phyloP scores from a whole-genome alignment of 2,329 filamentous ascomycete genomes.

The Fusarium sp. region DNA sequence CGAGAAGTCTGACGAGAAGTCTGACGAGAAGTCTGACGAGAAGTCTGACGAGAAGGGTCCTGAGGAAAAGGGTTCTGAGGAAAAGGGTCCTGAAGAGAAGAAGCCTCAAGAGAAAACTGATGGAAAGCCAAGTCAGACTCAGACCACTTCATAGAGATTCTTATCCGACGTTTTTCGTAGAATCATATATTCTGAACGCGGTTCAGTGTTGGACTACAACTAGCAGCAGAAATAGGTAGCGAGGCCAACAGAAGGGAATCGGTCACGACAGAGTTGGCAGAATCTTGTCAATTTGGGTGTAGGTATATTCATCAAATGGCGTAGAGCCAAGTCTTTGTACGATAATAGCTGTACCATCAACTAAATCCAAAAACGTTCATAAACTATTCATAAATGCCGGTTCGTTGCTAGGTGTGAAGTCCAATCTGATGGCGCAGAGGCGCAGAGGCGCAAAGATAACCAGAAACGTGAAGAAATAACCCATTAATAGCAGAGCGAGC shows the following conservation, averaged over 20 bases:
- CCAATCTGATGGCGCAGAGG: constrained; percentile 26
- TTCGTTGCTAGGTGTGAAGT: constrained; percentile 20
- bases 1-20: neutral
- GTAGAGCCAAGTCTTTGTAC: constrained; percentile 45
- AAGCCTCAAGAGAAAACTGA: no score
- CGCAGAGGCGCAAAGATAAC: constrained; percentile 8
- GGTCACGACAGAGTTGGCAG: constrained; percentile 15
- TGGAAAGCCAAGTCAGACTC: no score
- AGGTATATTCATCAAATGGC: constrained; percentile 37
- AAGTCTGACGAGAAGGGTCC: constrained; percentile 1
- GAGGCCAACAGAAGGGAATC: constrained; percentile 9
- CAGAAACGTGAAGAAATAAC: constrained; percentile 14
- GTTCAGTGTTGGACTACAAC: constrained; percentile 2
- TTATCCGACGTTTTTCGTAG: constrained; percentile 6
- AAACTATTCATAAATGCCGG: constrained; percentile 20
- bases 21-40: no score
- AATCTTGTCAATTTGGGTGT: constrained; percentile 29
- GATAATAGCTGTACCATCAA: constrained; percentile 47
- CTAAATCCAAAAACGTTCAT: constrained; percentile 40
- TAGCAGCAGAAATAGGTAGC: constrained; percentile 6
- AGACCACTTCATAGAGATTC: neutral
- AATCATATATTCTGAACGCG: constrained; percentile 12
- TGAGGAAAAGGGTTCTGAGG: no score
- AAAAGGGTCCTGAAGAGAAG: no score
- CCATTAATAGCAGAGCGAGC: constrained; percentile 15